Evolutionary conservation across 2,329 filamentous ascomycete species (phyloP).

Genomic region (Ophiocordyceps camponoti-floridani): DNA sequence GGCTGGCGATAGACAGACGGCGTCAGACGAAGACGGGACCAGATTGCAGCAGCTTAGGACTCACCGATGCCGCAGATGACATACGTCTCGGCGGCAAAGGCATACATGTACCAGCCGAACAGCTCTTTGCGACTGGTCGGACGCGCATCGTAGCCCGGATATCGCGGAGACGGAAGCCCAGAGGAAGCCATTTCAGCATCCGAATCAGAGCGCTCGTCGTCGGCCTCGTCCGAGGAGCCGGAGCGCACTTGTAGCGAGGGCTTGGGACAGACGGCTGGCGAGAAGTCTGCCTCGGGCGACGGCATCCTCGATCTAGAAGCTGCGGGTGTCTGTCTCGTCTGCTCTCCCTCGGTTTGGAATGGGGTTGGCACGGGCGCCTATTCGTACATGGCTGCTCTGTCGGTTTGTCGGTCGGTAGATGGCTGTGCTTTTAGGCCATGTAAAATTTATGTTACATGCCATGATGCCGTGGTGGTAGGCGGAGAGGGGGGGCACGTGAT

Average conservation of each 20-base stretch:
- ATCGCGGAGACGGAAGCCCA: conserved; percentile 26
- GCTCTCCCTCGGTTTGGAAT: no score
- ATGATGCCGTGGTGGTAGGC: not conserved
- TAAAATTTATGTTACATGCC: no score
- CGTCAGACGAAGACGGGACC: conserved; percentile 3
- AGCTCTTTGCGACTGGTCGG: conserved; percentile 78
- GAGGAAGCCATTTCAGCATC: conserved; percentile 4
- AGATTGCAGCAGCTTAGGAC: conserved; percentile 10
- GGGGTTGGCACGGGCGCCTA: no score
- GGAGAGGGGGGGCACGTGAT: not conserved
- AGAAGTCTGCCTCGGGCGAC: conserved; percentile 10
- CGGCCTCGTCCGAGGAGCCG: conserved; percentile 47
- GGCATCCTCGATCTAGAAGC: not conserved
- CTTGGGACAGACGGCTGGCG: conserved; percentile 34
- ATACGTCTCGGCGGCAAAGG: conserved; percentile 91
- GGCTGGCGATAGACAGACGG: conserved; percentile 27
- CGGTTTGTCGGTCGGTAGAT: not conserved
- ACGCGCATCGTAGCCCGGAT: conserved; percentile 73
- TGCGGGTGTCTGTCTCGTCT: not conserved
- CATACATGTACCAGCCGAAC: conserved; percentile 88
- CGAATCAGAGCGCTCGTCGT: conserved; percentile 44
- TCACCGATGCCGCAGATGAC: conserved; percentile 64
- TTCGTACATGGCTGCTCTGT: not conserved
- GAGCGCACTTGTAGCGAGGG: conserved; percentile 35
- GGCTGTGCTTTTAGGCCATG: no score